Base-by-base conservation (phyloP, 306 rosid genomes). In the Cicer bijugum region DNA sequence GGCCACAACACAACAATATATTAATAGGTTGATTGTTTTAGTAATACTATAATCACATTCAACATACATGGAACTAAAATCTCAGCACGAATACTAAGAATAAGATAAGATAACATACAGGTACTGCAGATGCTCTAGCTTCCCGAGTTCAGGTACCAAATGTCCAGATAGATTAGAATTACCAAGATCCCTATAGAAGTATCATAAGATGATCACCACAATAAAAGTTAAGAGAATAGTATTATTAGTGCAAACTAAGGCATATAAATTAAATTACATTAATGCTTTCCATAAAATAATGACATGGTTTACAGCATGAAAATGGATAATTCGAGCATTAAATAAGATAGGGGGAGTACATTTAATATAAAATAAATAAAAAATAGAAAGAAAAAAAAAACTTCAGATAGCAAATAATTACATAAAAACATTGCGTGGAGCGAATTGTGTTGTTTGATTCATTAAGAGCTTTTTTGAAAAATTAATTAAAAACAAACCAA, bases 91-190 rank as follows among this genome's bases (percentile, higher is more conserved):
- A 59, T 9, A 71, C 20, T 38, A 40, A 50, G 67, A 47, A 33
- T 42, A 33, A 44, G 28, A 66, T 59, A 46, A 76, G 56, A 75
- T 37, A 73, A 75, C 89, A 70, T 89, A 93, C 98, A 93, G 84
- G 77, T 91, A 93, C 67, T 93, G 98, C 45, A 93, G 86, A 81
- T 85, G 87, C 85, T 93, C 92, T 4, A 93, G 92, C 82, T 82
- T 88, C 81, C 94, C 97, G 5, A 93, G 86, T 75, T 91, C 96
- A 67, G 92, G 88, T 63, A 93, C 97, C 84, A 93, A 81, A 84
- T 91, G 94, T 78, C 98, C 98, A 78, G 92, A 89, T 52, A 93
- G 86, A 77, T 93, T 93, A 43, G 97, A 91, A 83, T 91, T 93
- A 23, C 98, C 98, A 58, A 93, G 90, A 71, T 93, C 98, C 85